Conservation (phyloP, 345 rosid species). For the Rhodomyrtus tomentosa region DNA sequence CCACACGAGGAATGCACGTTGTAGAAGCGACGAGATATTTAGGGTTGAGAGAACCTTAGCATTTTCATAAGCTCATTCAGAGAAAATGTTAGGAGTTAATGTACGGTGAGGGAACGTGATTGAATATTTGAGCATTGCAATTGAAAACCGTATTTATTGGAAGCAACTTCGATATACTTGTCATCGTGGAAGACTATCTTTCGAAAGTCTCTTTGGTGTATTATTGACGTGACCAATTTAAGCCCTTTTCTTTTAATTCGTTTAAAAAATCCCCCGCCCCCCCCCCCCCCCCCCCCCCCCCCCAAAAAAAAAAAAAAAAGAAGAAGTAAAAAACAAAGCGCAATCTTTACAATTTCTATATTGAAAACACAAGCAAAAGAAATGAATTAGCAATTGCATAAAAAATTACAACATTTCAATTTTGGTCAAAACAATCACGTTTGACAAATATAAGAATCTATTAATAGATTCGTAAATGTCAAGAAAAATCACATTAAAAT, state of each 20-base stretch:
- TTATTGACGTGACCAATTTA: not conserved
- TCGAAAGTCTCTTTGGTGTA: not conserved
- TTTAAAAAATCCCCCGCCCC: not conserved
- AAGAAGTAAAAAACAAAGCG: not conserved
- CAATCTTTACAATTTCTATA: not conserved
- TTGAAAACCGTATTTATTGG: not conserved
- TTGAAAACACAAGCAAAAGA: too few species aligned
- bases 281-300: too few species aligned
- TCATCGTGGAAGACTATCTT: not conserved
- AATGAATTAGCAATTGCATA: too few species aligned
- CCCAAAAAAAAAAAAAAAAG: not conserved
- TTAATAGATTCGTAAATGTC: not conserved
- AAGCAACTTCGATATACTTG: not conserved
- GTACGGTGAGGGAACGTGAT: not conserved
- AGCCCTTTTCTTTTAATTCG: not conserved
- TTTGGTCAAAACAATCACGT: not conserved
- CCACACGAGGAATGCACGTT: not conserved
- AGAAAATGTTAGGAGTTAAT: not conserved
- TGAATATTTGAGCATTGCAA: too few species aligned
- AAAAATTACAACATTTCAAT: too few species aligned
- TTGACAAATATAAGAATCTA: not conserved
- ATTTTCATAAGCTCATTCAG: not conserved
- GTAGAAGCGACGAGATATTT: not conserved
- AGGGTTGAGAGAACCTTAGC: not conserved
- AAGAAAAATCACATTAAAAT: not conserved